Evolutionary conservation across 331 rosid genomes (phyloP).

Genomic region (Quercus phellos): DNA sequence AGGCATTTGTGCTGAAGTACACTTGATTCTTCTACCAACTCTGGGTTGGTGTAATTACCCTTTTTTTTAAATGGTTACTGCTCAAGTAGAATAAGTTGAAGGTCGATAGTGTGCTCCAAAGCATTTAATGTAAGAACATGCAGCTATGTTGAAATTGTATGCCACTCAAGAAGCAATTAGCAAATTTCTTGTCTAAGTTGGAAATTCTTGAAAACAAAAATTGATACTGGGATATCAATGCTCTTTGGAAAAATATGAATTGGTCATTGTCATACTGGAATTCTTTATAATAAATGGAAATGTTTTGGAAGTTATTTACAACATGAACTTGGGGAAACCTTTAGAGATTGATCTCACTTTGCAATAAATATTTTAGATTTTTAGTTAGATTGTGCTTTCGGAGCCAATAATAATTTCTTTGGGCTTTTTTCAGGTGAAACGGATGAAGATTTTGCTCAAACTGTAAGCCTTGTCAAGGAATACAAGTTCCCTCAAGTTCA

Average conservation of each 20-base stretch:
- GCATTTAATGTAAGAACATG: background rate
- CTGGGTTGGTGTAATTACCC: too few relatives aligned
- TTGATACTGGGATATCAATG: background rate
- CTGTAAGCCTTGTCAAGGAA: conserved; percentile 60
- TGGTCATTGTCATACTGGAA: background rate
- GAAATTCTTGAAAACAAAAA: background rate
- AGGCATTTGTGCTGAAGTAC: too few relatives aligned
- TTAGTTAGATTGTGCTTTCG: background rate
- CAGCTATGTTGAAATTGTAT: background rate
- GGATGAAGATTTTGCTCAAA: conserved; percentile 82
- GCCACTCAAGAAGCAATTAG: background rate
- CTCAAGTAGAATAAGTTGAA: conserved; percentile 6
- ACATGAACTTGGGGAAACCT: background rate
- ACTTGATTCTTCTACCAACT: too few relatives aligned
- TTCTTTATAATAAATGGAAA: background rate
- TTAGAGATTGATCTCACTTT: background rate
- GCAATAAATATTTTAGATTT: background rate
- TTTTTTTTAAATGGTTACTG: background rate
- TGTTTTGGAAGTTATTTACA: background rate
- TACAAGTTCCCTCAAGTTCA: conserved; percentile 91
- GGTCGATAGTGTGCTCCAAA: background rate
- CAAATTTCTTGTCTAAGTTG: background rate
- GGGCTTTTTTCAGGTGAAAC: conserved; percentile 70
- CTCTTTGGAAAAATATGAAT: background rate
- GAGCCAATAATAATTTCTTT: conserved; percentile 14